Percentiles rank a stretch among this genome's conserved stretches.
These are phyloP conservation scores for Reticulascus tulasneorum DNA, from an alignment of 2,329 filamentous ascomycete genomes.

Conservation along the genomic window DNA sequence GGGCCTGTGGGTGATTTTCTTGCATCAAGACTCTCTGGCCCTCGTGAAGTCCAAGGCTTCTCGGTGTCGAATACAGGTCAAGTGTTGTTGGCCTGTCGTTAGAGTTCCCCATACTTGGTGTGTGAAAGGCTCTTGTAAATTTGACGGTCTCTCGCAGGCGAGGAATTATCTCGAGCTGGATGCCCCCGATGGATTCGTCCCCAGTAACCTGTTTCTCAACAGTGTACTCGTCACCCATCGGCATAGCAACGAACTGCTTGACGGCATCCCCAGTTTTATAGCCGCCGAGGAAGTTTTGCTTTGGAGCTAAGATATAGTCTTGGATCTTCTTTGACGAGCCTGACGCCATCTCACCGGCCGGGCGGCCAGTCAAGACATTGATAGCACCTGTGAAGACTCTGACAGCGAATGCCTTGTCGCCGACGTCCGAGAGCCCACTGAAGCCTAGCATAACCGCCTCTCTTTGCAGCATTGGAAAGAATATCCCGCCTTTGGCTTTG, in stretches of 20 bases:
- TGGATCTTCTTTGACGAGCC: not conserved
- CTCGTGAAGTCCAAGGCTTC: not conserved
- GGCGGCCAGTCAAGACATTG: constrained; percentile 2
- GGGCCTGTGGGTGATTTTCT: not conserved
- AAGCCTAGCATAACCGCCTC: not conserved
- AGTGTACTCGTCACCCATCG: not conserved
- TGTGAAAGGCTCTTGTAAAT: not conserved
- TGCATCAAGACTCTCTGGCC: not conserved
- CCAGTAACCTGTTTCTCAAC: constrained; percentile 3
- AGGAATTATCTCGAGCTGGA: constrained; percentile 2
- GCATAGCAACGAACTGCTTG: constrained; percentile 4
- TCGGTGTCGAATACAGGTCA: not conserved
- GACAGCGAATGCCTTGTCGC: not conserved
- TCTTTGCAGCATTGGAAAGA: constrained; percentile 1
- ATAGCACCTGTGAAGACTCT: not conserved
- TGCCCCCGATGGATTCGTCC: not conserved
- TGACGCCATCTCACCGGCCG: not conserved
- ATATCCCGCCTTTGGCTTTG: not conserved
- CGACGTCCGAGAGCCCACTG: no score
- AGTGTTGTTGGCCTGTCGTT: not conserved
- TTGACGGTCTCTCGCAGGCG: not conserved
- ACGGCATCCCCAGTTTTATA: not conserved
- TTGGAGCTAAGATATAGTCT: not conserved
- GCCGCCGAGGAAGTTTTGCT: constrained; percentile 1
- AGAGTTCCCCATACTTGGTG: not conserved